Evolutionary conservation across 768 basidiomycete species (phyloP), one percentile per base, ranked within the genome.

Genomic region (Brasilioporus rufonigricans): DNA sequence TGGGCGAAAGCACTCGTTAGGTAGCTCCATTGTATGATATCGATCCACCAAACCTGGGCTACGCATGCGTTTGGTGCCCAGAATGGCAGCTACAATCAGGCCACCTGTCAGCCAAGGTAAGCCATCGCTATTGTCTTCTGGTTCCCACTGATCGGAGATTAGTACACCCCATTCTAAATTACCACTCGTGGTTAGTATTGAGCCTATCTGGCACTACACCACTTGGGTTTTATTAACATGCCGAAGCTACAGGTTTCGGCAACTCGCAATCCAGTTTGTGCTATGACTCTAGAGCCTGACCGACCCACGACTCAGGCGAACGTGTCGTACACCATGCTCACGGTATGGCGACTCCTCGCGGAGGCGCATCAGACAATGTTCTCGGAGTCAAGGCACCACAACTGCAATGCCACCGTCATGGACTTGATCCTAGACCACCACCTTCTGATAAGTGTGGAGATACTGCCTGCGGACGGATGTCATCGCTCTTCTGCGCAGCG

Each of bases 381-480:
- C 44, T 48, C 59, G 26, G 68, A 71, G 61, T 62, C 65, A 48
- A 67, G 63, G 45, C 58, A 62, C 59, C 61, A 63, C 57, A 67
- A 73, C 49, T 68, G 64, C 31, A 71, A 58, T 44, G 71, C 66
- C 59, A 77, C 66, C 36, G 67, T 77, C 57, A 81, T 79, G 79
- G 79, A 80, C 61, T 62, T 78, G 52, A 66, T 80, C 56, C 70
- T 82, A 52, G 77, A 77, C 58, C 65, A 58, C 53, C 51, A 60
- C 57, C 55, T 57, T 36, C 38, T 55, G 44, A 55, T 54, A 29
- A 45, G 40, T 26, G 35, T 53, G 43, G 44, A 44, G 38, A 51
- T 49, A 53, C 44, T 23, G 32, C 56, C 52, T 44, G 58, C 27
- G 48, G 58, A 46, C 18, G 48, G 43, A 38, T 43, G 47, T 12